Evolutionary conservation across 78 protist species (phyloP).

Genomic region (Speleostelium caveatum): DNA sequence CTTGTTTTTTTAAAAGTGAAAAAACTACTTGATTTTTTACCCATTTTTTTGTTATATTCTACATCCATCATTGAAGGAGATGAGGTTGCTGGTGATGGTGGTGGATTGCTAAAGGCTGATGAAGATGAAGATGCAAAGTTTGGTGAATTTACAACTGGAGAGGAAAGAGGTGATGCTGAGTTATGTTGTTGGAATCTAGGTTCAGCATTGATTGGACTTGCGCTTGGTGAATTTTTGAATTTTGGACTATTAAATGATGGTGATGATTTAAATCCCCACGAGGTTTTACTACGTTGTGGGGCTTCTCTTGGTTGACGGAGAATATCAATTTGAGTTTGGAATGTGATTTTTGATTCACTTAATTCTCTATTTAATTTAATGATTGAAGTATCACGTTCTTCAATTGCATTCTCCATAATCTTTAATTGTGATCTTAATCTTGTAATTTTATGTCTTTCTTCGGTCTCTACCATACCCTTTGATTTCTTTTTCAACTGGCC

Average conservation of each 20-base stretch:
- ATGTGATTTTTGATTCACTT: background rate
- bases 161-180: background rate
- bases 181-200: background rate
- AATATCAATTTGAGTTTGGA: conserved; percentile 7
- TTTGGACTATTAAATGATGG: conserved; percentile 19
- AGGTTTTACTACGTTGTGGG: conserved; percentile 37
- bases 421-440: conserved; percentile 44
- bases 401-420: conserved; percentile 71
- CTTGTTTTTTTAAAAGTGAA: background rate
- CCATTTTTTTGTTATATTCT: conserved; percentile 19
- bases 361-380: conserved; percentile 16
- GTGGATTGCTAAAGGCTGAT: background rate
- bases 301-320: conserved; percentile 1
- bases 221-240: conserved; percentile 1
- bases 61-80: conserved; percentile 22
- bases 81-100: background rate
- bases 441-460: conserved; percentile 44
- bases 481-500: conserved; percentile 66
- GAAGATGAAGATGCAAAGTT: conserved; percentile 19
- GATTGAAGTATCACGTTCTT: conserved; percentile 47
- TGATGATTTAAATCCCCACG: conserved; percentile 54
- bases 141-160: conserved; percentile 27
- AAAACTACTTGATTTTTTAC: conserved; percentile 22
- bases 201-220: conserved; percentile 11
- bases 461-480: conserved; percentile 33